Conservation (phyloP, 2,329 filamentous ascomycete species). For the Didymellaceae sp. region DNA sequence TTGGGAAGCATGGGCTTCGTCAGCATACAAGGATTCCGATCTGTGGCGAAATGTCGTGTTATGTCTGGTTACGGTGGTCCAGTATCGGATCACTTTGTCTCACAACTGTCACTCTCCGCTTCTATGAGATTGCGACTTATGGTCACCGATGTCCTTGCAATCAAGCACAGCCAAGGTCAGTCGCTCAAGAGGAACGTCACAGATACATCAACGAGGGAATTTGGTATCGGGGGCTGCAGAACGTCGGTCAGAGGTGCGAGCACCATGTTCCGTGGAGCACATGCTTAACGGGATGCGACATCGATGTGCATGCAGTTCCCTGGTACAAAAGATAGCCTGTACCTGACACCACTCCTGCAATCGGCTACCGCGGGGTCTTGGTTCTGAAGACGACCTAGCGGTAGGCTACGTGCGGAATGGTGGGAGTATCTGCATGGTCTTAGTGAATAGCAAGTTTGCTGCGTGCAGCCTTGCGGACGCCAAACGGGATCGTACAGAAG, state of each 20-base stretch:
- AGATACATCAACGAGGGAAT: background rate
- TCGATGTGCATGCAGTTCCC: background rate
- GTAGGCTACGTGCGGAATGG: background rate
- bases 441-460: background rate
- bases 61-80: background rate
- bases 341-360: background rate
- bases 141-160: background rate
- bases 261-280: background rate
- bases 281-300: conserved; percentile 1
- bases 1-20: conserved; percentile 1
- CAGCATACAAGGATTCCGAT: background rate
- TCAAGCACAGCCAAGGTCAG: background rate
- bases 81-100: background rate
- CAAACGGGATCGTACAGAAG: background rate
- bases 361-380: no score
- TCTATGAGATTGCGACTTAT: background rate
- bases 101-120: background rate
- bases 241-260: conserved; percentile 1
- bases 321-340: background rate
- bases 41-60: background rate
- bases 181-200: background rate
- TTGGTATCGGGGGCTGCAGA: background rate
- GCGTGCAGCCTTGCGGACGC: background rate
- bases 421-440: background rate
- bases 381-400: background rate